Conservation (phyloP, 805 yeast species). For the Yamadazyma sp. region DNA sequence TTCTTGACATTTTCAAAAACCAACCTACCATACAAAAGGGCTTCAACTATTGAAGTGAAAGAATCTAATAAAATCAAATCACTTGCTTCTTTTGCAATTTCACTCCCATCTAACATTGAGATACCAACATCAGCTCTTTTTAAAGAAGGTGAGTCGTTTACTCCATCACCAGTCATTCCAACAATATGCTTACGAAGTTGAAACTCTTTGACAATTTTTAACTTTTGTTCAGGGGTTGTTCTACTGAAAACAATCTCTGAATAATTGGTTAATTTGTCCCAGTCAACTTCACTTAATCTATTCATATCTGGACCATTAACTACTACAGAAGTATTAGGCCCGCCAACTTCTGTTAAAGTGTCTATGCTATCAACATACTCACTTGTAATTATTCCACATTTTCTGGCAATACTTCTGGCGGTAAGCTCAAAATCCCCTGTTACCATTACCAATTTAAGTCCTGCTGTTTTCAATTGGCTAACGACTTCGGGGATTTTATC, state of each 20-base stretch:
- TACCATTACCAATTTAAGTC: constrained; percentile 42
- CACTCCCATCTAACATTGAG: constrained; percentile 26
- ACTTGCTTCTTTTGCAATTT: constrained; percentile 37
- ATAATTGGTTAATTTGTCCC: constrained; percentile 38
- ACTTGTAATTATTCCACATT: constrained; percentile 32
- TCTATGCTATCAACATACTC: constrained; percentile 19
- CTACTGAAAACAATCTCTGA: constrained; percentile 41
- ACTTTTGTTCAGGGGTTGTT: constrained; percentile 50
- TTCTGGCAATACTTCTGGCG: constrained; percentile 47
- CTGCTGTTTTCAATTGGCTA: constrained; percentile 31
- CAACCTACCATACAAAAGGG: constrained; percentile 40
- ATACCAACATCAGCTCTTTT: constrained; percentile 34
- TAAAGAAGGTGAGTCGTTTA: constrained; percentile 33
- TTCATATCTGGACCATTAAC: constrained; percentile 32
- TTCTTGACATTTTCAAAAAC: constrained; percentile 49
- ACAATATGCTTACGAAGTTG: constrained; percentile 28
- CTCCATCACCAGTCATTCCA: constrained; percentile 38
- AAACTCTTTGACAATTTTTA: constrained; percentile 45
- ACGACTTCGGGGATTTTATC: constrained; percentile 33
- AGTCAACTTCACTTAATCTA: constrained; percentile 32
- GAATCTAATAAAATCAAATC: constrained; percentile 27
- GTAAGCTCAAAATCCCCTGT: constrained; percentile 54
- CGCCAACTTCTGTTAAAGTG: background rate
- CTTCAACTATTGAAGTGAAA: constrained; percentile 27
- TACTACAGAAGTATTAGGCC: constrained; percentile 18